A percentile compares a stretch with the other conserved stretches of the same genome.
phyloP scores from a whole-genome alignment of 805 yeast genomes.

The Hanseniaspora mollemarum region DNA sequence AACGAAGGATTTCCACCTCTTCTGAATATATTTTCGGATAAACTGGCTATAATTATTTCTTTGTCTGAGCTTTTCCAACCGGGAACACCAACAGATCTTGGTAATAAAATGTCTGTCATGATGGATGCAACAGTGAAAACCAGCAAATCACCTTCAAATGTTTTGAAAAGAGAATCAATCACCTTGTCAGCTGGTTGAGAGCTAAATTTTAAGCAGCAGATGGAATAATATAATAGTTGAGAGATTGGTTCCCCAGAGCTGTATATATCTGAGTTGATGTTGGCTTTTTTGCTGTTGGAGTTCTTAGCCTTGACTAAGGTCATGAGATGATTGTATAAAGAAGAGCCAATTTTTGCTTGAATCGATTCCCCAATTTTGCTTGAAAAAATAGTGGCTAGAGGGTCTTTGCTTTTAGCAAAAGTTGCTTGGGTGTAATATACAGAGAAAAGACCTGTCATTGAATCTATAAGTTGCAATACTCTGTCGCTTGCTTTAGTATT shows the following conservation, averaged over 20 bases:
- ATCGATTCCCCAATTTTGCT: neutral
- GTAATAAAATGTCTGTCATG: neutral
- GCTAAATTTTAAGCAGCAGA: neutral
- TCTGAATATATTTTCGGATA: neutral
- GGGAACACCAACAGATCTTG: conserved; percentile 5
- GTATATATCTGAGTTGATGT: neutral
- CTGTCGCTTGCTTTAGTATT: neutral
- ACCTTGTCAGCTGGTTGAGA: conserved; percentile 3
- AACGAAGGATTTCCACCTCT: neutral
- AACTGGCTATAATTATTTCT: neutral
- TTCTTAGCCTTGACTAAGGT: neutral
- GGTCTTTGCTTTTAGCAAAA: neutral
- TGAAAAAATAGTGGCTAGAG: neutral
- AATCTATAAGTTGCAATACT: neutral
- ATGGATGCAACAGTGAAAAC: neutral
- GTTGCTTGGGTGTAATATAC: conserved; percentile 1
- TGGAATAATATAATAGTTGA: neutral
- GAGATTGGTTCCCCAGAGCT: neutral
- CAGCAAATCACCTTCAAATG: conserved; percentile 1
- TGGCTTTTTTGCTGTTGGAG: neutral
- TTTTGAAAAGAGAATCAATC: neutral
- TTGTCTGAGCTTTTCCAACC: neutral
- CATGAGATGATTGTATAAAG: neutral
- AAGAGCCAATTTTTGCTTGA: neutral
- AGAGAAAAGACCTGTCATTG: conserved; percentile 1